Base-by-base conservation (phyloP, 169 alveolate species). In the Miamiensis avidus region DNA sequence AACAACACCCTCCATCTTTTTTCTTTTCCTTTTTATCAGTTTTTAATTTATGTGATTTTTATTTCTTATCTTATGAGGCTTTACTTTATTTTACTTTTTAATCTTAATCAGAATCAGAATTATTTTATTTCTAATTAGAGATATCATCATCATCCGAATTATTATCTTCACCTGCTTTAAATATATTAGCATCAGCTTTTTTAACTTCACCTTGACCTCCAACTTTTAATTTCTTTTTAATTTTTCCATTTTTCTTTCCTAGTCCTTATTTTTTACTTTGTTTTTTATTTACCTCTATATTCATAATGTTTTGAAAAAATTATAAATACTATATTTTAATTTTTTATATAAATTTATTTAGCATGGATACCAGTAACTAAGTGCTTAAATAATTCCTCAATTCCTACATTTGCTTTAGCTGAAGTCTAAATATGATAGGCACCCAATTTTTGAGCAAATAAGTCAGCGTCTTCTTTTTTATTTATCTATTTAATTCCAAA, bases 361-460 rank as follows among this genome's bases (percentile, higher is more conserved):
- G n/a, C 72, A 25, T 29, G 11, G 25, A 76, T 88, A 88, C 93
- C 83, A 69, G 82, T 82, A 25, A 88, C 86, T 31, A 94, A 72
- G 16, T 75, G 81, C 49, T 65, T 28, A 81, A 92, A 93, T 29
- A 89, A 28, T 76, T 93, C 95, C 20, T 89, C 87, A 29, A 95
- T 91, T 0, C 98, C 98, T 82, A 90, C 84, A 11, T 95, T 94
- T 29, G 95, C 89, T 78, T 95, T 95, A 15, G 97, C 97, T 65
- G 96, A 91, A 0, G 96, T 91, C 28, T 79, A 74, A 84, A 95
- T 90, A 86, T 95, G 97, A 26, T 89, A 85, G 29, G 93, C 94
- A 25, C 89, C 85, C 15, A 91, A 88, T 0, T 78, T 82, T 65
- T 86, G 89, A 31, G 97, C 96, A 82, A 89, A 94, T 11, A 89